Base-by-base conservation (phyloP, 352 stramenopile species). In the Pythium sukuiense region DNA sequence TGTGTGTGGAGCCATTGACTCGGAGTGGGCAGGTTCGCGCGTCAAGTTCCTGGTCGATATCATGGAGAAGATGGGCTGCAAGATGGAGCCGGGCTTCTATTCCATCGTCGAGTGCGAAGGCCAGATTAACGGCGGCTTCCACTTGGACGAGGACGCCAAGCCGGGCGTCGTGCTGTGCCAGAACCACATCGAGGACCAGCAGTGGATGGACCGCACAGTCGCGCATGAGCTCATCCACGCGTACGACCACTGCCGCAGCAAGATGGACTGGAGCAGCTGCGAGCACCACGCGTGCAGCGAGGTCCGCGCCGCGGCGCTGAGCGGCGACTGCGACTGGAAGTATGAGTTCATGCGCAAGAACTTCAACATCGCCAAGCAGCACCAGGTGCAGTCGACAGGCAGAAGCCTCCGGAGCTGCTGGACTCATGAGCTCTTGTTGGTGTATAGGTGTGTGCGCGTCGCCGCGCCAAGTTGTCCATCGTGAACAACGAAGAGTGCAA, bases 181-280 rank as follows among this genome's bases (percentile, higher is more conserved):
- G 70, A 96, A 97, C 69, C 90, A 96, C 71, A 96, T 97, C 64
- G 70, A 76, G n/a, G 87, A 96, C 69, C 88, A 96, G 57, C 80
- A 95, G 68, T 92, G 84, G 87, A 94, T 98, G 79, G 90, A 98
- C 67, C 86, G 90, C 54, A 98, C 93, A 20, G 78, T 98, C 57
- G 79, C 88, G 24, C 93, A 98, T 64, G 93, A 98, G 73, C 78
- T 98, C 60, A 93, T 98, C 63, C 93, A 98, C 71, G 93, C 93
- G 7, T 98, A 91, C 65, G 93, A 98, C 70, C 87, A 97, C 74
- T 98, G 92, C 76, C 88, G 93, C 58, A 87, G 89, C 65, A 96
- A 98, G 67, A 83, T 98, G 54, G 85, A 98, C 75, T 98, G 89
- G 88, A 86, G 83, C 65, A 97, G 96, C 76, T 97, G 89, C 76